Evolutionary conservation across 306 rosid genomes (phyloP).

Genomic region (Dryas drummondii): DNA sequence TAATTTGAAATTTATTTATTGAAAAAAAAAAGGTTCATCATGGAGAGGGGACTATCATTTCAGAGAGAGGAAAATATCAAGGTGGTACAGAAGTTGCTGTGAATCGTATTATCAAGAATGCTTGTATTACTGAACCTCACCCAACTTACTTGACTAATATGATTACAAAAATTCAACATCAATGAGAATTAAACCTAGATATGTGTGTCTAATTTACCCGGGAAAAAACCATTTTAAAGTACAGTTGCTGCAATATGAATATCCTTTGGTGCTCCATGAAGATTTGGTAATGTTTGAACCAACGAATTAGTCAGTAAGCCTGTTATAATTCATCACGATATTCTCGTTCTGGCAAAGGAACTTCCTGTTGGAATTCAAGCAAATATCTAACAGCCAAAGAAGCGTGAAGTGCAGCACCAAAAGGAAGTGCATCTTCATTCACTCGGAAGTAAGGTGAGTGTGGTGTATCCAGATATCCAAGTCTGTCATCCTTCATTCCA

Average conservation of each 20-base stretch:
- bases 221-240: background rate
- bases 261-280: background rate
- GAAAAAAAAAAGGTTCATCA: too few relatives aligned
- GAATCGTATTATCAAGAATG: background rate
- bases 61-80: too few relatives aligned
- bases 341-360: conserved; percentile 24
- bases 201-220: background rate
- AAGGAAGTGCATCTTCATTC: conserved; percentile 72
- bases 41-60: too few relatives aligned
- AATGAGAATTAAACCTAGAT: background rate
- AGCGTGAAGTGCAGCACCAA: conserved; percentile 93
- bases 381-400: conserved; percentile 66
- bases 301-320: conserved; percentile 9
- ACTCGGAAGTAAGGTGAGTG: conserved; percentile 66
- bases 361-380: conserved; percentile 35
- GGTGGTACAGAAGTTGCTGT: background rate
- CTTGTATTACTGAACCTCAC: background rate
- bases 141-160: background rate
- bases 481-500: conserved; percentile 59
- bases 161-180: background rate
- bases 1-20: too few relatives aligned
- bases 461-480: conserved; percentile 22
- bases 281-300: background rate
- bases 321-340: conserved; percentile 52
- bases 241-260: background rate